Evolutionary conservation across 192 early-diverging fungal species (phyloP).

Genomic region (Rhizophagus sp.): DNA sequence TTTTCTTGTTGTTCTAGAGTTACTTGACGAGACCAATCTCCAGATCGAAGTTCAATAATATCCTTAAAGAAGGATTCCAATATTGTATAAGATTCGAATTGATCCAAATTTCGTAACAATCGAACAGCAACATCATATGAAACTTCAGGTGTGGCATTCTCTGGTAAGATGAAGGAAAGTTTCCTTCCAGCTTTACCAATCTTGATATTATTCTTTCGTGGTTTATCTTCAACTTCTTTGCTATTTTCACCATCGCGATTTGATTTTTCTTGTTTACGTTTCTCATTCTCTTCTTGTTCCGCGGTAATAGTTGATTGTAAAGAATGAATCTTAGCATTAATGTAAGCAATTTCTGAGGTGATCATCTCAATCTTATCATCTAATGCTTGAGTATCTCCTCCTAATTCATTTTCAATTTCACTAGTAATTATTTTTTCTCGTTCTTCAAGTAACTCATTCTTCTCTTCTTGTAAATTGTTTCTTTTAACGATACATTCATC

Average conservation of each 20-base stretch:
- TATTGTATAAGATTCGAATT: slow-evolving; percentile 51
- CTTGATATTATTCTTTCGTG: no score
- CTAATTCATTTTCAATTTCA: slow-evolving; percentile 4
- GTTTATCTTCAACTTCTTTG: slow-evolving; percentile 26
- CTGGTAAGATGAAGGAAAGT: slow-evolving; percentile 40
- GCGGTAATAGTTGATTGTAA: slow-evolving; percentile 38
- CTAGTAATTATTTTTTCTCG: no score
- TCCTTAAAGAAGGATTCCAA: slow-evolving; percentile 59
- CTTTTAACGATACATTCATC: slow-evolving; percentile 56
- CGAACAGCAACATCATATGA: slow-evolving; percentile 52
- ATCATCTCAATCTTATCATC: no score
- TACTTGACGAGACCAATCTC: slow-evolving; percentile 47
- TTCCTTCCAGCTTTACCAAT: slow-evolving; percentile 30
- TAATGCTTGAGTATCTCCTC: slow-evolving; percentile 22
- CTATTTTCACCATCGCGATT: neutral
- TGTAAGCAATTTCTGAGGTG: no score
- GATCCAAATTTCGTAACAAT: slow-evolving; percentile 52
- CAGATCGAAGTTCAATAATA: slow-evolving; percentile 50
- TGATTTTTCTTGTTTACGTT: no score
- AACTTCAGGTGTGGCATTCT: slow-evolving; percentile 45
- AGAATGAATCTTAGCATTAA: slow-evolving; percentile 8
- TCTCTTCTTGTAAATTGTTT: slow-evolving; percentile 32
- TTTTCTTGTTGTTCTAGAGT: slow-evolving; percentile 53
- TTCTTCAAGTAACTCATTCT: no score
- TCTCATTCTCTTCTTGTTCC: no score